These are phyloP conservation scores for Nothophaeocryptopus gaeumannii DNA, from an alignment of 2,329 filamentous ascomycete species.

Conservation along the genomic window DNA sequence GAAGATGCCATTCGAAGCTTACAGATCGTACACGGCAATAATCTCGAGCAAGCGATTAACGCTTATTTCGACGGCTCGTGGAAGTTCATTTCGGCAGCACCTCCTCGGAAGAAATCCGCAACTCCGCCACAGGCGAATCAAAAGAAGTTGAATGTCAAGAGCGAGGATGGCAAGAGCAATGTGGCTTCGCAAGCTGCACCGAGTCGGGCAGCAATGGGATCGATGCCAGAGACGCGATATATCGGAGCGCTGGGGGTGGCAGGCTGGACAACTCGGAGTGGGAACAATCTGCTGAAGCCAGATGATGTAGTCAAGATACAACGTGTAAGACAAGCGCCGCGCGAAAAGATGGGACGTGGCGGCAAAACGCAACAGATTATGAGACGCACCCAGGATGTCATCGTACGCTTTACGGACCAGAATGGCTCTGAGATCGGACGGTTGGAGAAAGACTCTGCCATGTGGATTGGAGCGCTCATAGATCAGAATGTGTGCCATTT, in stretches of 20 bases:
- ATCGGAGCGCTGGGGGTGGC: conserved; percentile 88
- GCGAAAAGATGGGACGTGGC: conserved; percentile 41
- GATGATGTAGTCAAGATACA: conserved; percentile 85
- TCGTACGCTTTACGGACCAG: conserved; percentile 85
- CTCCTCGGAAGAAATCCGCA: conserved; percentile 20
- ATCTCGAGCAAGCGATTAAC: conserved; percentile 62
- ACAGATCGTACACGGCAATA: conserved; percentile 49
- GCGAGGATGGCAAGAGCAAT: conserved; percentile 6
- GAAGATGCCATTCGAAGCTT: conserved; percentile 47
- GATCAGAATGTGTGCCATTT: conserved; percentile 88
- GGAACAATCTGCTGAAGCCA: conserved; percentile 69
- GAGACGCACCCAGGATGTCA: conserved; percentile 71
- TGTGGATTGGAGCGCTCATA: conserved; percentile 88
- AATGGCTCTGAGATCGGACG: conserved; percentile 80
- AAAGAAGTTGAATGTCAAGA: conserved; percentile 11
- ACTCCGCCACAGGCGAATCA: conserved; percentile 12
- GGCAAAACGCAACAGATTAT: conserved; percentile 48
- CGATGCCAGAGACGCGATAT: conserved; percentile 65
- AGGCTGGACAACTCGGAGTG: conserved; percentile 88
- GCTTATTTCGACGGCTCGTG: conserved; percentile 64
- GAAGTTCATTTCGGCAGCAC: conserved; percentile 38
- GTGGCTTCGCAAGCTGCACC: conserved; percentile 6
- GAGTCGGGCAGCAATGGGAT: conserved; percentile 23
- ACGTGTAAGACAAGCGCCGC: conserved; percentile 69
- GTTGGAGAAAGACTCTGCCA: conserved; percentile 78